Evolutionary conservation across 2,329 filamentous ascomycete genomes (phyloP).

Genomic region (Fusarium newnesense): DNA sequence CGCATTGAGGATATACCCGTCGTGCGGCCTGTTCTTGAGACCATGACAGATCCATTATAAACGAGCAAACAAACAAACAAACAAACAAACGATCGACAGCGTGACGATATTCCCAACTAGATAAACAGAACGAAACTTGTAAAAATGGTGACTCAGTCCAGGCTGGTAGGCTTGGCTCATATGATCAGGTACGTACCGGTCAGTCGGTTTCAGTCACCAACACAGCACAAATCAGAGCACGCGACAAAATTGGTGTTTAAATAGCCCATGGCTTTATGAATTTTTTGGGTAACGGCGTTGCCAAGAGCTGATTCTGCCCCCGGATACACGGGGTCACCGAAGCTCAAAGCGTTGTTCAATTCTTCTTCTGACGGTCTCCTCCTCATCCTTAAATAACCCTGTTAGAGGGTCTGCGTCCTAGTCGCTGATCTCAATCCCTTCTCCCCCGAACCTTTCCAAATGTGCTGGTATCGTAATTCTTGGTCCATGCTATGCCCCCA

Average conservation of each 20-base stretch:
- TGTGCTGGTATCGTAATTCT: constrained; percentile 44
- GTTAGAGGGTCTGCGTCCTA: constrained; percentile 22
- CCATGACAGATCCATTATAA: constrained; percentile 39
- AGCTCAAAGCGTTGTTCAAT: constrained; percentile 23
- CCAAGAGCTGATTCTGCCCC: constrained; percentile 36
- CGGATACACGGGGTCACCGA: constrained; percentile 33
- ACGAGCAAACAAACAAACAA: constrained; percentile 37
- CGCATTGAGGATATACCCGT: constrained; percentile 38
- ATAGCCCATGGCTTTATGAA: constrained; percentile 41
- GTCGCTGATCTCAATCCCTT: constrained; percentile 30
- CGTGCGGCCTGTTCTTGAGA: constrained; percentile 36
- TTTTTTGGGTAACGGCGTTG: constrained; percentile 40
- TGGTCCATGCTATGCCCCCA: constrained; percentile 37
- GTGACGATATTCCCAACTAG: background rate
- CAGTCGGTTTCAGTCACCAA: constrained; percentile 10
- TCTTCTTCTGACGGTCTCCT: constrained; percentile 9
- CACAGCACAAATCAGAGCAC: constrained; percentile 31
- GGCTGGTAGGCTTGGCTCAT: constrained; percentile 10
- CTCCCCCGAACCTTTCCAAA: constrained; percentile 24
- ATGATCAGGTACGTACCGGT: constrained; percentile 18
- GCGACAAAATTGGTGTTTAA: constrained; percentile 31
- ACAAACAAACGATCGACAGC: background rate
- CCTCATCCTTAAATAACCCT: constrained; percentile 9
- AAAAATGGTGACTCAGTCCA: background rate
- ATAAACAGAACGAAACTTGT: constrained; percentile 23